Evolutionary conservation across 2,329 filamentous ascomycete genomes (phyloP), one percentile per base, ranked within the genome.

Genomic region (Berkeleyomyces basicola): DNA sequence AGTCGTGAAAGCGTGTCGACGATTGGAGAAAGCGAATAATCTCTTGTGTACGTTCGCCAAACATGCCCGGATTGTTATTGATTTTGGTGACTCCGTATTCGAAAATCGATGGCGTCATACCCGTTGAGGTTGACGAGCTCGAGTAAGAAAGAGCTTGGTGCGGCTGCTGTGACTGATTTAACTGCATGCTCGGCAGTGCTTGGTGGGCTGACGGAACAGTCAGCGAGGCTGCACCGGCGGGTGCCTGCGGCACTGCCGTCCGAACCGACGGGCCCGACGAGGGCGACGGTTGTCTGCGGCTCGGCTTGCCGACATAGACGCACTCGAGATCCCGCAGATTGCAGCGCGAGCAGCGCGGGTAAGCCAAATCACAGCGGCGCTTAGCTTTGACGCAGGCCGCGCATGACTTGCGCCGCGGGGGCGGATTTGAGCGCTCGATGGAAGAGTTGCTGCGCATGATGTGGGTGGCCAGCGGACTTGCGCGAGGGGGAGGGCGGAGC

Each of bases 361-460:
- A 68, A 16, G 73, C 74, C 44, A 79, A 75, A 66, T 81, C 78
- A 68, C 82, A 84, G 58, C 77, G 78, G 11, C 81, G 75, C 69
- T 83, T 84, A 33, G 80, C 76, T 67, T 76, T 77, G 58, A 77
- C 80, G 71, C 82, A 84, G 36, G 77, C 76, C 3, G 75, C 72
- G 67, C 81, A 84, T 3, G 82, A 79, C 70, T 82, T 83, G 57
- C 80, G 78, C 63, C 76, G 70, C 3, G 75, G 75, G 53, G 74
- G 78, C 42, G 76, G 77, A 69, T 77, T 78, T 36, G 66, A 70
- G 61, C 72, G 73, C 68, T 77, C 76, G 58, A 62, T 31, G 4
- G 63, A 53, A 9, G 62, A 63, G 16, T 51, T 51, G 31, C 47
- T 51, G 47, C 3, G 47, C 47, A 51, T 51, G 31, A 10, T 51